phyloP scores from a whole-genome alignment of 2,329 filamentous ascomycete genomes.

The Hawksworthiomyces lignivorus region DNA sequence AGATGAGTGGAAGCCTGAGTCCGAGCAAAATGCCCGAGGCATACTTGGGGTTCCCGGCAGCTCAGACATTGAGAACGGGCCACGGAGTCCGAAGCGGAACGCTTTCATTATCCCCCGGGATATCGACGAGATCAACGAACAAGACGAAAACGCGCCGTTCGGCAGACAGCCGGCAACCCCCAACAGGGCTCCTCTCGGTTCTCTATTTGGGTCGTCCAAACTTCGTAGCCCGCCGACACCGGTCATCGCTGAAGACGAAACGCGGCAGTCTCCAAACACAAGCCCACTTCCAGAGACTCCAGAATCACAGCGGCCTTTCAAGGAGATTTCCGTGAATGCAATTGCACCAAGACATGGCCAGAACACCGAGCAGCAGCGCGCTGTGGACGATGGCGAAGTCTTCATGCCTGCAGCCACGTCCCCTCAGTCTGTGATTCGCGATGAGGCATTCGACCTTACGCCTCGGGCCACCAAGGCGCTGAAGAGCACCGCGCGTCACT shows the following conservation, averaged over 20 bases:
- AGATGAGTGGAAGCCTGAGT: slow-evolving; percentile 13
- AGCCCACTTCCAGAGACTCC: slow-evolving; percentile 37
- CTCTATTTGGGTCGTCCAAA: slow-evolving; percentile 38
- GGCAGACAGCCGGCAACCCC: slow-evolving; percentile 28
- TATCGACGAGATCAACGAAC: slow-evolving; percentile 13
- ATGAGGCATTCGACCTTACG: background rate
- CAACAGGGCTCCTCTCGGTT: slow-evolving; percentile 31
- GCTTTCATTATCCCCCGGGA: slow-evolving; percentile 50
- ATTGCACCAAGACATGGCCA: slow-evolving; percentile 18
- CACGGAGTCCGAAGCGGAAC: slow-evolving; percentile 44
- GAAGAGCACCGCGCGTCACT: slow-evolving; percentile 34
- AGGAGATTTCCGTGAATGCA: slow-evolving; percentile 55
- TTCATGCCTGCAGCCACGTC: background rate
- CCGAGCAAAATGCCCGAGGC: background rate
- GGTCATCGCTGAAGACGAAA: slow-evolving; percentile 58
- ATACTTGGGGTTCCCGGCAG: slow-evolving; percentile 27
- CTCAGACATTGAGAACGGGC: slow-evolving; percentile 18
- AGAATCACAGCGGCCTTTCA: slow-evolving; percentile 51
- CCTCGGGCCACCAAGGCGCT: slow-evolving; percentile 12
- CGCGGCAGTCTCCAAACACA: slow-evolving; percentile 43
- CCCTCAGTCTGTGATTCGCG: background rate
- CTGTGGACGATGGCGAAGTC: slow-evolving; percentile 1
- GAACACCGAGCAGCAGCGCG: background rate
- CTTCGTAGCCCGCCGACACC: slow-evolving; percentile 29
- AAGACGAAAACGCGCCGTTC: background rate